Percentiles rank a stretch among this genome's conserved stretches.
phyloP scores from a whole-genome alignment of 768 basidiomycete genomes.

The Lyophyllum shimeji region DNA sequence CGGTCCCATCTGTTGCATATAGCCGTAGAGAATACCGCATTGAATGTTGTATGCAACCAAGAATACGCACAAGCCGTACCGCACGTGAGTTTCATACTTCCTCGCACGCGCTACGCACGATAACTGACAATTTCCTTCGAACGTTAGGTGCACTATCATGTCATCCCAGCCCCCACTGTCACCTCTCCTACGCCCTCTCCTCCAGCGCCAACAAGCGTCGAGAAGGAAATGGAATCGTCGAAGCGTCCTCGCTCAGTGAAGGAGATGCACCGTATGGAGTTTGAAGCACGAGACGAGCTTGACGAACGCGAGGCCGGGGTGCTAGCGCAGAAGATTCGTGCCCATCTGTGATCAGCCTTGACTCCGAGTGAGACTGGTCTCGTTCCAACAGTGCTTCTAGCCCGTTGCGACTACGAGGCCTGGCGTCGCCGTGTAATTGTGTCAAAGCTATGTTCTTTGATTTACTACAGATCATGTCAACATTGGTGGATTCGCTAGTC shows the following conservation, averaged over 20 bases:
- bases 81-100: constrained; percentile 49
- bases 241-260: constrained; percentile 35
- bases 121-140: not conserved
- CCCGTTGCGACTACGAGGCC: no score
- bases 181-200: constrained; percentile 29
- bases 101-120: not conserved
- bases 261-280: constrained; percentile 64
- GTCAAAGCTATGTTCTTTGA: no score
- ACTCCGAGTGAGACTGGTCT: no score
- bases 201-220: constrained; percentile 6
- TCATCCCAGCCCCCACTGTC: constrained; percentile 67
- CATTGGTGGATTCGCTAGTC: not conserved
- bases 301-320: constrained; percentile 54
- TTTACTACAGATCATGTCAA: no score
- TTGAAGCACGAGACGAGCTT: constrained; percentile 55
- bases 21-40: constrained; percentile 64
- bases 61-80: constrained; percentile 80
- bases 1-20: not conserved
- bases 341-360: constrained; percentile 30
- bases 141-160: constrained; percentile 70
- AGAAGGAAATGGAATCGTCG: constrained; percentile 2
- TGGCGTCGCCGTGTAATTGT: no score
- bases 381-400: not conserved
- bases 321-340: constrained; percentile 45
- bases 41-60: constrained; percentile 80